Evolutionary conservation across 1,284 basidiomycete genomes (phyloP), one percentile per base, ranked within the genome.

Genomic region (Inonotus hispidus): DNA sequence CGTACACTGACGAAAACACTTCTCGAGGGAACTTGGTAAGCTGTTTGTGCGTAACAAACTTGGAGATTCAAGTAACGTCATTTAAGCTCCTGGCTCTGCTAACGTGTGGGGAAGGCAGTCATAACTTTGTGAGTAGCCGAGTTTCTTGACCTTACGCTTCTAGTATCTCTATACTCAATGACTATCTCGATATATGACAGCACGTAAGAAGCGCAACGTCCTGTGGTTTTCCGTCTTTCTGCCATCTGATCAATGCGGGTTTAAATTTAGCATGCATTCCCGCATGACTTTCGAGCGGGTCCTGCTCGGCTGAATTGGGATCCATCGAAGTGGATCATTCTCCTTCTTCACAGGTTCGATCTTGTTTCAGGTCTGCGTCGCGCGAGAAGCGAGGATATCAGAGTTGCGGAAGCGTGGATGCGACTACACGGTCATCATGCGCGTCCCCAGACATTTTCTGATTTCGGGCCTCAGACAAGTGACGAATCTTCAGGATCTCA

Each of bases 261-360:
- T 46, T 16, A 54, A 61, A n/a, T 49, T 43, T 73, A 92, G 82
- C 89, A 92, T 69, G 79, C 88, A 0, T 92, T 92, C 70, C 90
- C 90, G 4, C 82, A 86, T 64, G 89, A 90, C 69, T 89, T 82
- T 69, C 79, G 86, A 47, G 85, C 84, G 29, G 87, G 85, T 0
- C 85, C 87, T 2, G 78, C 79, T 16, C 53, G 61, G 2, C 70
- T 78, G 38, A 87, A 88, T 66, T 92, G 88, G 88, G 90, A 92
- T 72, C 89, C 90, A 0, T 87, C 87, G 1, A 92, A 91, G 72
- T 91, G 89, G 89, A 80, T 86, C 43, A 92, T 92, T 53, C 70
- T 82, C 27, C 55, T 73, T 2, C 74, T 92, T 6, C 74, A 86
- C 66, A 67, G 67, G n/a, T 68, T 84, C 43, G 85, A 87, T 0